Percentiles rank a stretch among this genome's conserved stretches.
phyloP scores from a whole-genome alignment of 495 filamentous ascomycete genomes.

The Cercophora sp. region DNA sequence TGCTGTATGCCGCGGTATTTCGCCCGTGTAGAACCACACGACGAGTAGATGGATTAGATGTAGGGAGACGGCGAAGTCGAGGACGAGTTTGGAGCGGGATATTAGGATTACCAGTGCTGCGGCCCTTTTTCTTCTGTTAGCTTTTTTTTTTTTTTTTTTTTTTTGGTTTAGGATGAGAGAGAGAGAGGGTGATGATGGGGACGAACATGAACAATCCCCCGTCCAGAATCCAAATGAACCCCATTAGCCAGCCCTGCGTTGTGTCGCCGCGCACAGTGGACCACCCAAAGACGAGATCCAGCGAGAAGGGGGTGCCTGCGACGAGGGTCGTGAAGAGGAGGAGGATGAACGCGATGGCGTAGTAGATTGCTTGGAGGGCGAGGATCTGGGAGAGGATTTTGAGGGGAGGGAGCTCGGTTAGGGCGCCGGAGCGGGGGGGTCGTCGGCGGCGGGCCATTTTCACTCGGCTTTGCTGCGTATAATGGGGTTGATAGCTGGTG shows the following conservation, averaged over 20 bases:
- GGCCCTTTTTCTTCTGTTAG: constrained; percentile 46
- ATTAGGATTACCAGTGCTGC: constrained; percentile 76
- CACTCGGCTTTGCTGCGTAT: background rate
- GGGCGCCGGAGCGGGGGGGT: constrained; percentile 72
- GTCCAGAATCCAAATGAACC: constrained; percentile 80
- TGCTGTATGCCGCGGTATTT: constrained; percentile 66
- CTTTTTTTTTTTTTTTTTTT: background rate
- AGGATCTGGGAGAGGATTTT: constrained; percentile 85
- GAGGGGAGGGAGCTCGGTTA: constrained; percentile 76
- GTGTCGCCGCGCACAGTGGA: constrained; percentile 80
- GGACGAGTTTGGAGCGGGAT: constrained; percentile 82
- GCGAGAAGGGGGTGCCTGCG: constrained; percentile 65
- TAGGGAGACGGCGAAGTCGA: constrained; percentile 87
- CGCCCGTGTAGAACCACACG: constrained; percentile 67
- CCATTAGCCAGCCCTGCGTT: constrained; percentile 86
- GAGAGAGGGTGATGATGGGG: constrained; percentile 3
- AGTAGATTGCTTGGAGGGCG: constrained; percentile 80
- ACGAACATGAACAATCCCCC: constrained; percentile 69
- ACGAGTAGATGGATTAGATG: constrained; percentile 82
- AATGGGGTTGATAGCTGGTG: background rate
- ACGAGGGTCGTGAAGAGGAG: constrained; percentile 88
- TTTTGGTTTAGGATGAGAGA: background rate
- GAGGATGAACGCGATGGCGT: constrained; percentile 66
- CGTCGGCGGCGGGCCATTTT: constrained; percentile 71
- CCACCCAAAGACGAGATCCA: constrained; percentile 77